Percentiles rank a stretch among this genome's conserved stretches.
Evolutionary conservation across 352 stramenopile species (phyloP).

Genomic region (Phytophthora pini): DNA sequence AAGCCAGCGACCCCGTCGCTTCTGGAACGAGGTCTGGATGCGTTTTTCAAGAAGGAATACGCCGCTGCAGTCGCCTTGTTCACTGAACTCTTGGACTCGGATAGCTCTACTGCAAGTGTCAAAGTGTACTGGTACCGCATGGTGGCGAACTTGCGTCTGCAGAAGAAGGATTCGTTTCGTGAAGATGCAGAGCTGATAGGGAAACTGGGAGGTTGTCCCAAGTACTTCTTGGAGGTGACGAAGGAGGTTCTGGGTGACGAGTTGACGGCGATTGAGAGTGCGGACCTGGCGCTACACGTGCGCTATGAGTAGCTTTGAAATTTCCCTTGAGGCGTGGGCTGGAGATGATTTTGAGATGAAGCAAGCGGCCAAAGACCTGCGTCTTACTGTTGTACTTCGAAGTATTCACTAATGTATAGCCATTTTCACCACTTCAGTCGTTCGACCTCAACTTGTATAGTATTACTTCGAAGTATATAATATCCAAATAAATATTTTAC

Average conservation of each 20-base stretch:
- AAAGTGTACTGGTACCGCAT: slow-evolving; percentile 35
- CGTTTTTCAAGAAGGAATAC: slow-evolving; percentile 28
- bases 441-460: no score
- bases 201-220: slow-evolving; percentile 21
- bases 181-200: slow-evolving; percentile 15
- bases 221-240: slow-evolving; percentile 25
- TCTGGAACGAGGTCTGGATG: slow-evolving; percentile 24
- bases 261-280: slow-evolving; percentile 11
- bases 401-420: slow-evolving; percentile 9
- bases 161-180: slow-evolving; percentile 27
- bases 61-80: slow-evolving; percentile 16
- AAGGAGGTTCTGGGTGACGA: slow-evolving; percentile 15
- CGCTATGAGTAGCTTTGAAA: slow-evolving; percentile 3
- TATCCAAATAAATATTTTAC: no score
- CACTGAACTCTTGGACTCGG: slow-evolving; percentile 16
- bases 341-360: not conserved
- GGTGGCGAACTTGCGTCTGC: slow-evolving; percentile 23
- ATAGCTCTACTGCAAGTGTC: slow-evolving; percentile 11
- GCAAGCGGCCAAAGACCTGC: not conserved
- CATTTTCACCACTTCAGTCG: not conserved
- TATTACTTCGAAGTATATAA: no score
- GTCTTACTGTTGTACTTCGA: not conserved
- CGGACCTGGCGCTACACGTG: slow-evolving; percentile 13
- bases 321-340: not conserved
- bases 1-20: slow-evolving; percentile 17